A percentile compares a stretch with the other conserved stretches of the same genome.
phyloP scores from a whole-genome alignment of 495 filamentous ascomycete species.

The Podospora tetraspora region DNA sequence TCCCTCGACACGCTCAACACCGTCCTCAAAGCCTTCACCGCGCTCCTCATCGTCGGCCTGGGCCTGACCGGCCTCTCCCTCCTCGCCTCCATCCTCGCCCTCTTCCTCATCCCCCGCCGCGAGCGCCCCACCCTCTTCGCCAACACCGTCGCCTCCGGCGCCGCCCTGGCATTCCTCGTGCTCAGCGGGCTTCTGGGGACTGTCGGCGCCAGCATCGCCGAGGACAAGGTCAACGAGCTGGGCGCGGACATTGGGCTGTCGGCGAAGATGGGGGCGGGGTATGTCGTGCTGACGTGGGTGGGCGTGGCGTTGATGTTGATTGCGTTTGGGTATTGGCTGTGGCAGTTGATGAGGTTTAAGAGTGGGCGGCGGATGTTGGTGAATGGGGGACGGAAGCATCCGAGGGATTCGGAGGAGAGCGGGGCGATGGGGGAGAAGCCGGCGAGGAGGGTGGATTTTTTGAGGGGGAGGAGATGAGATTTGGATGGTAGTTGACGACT shows the following conservation, averaged over 20 bases:
- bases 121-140: slow-evolving; percentile 2
- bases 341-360: slow-evolving; percentile 3
- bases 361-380: slow-evolving; percentile 12
- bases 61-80: slow-evolving; percentile 53
- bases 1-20: slow-evolving; percentile 50
- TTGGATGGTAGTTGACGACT: not conserved
- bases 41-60: slow-evolving; percentile 60
- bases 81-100: slow-evolving; percentile 41
- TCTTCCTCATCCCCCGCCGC: slow-evolving; percentile 35
- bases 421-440: not conserved
- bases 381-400: not conserved
- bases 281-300: slow-evolving; percentile 53
- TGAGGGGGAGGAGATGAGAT: slow-evolving; percentile 8
- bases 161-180: slow-evolving; percentile 22
- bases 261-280: slow-evolving; percentile 28
- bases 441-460: not conserved
- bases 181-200: slow-evolving; percentile 23
- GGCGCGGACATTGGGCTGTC: slow-evolving; percentile 32
- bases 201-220: slow-evolving; percentile 28
- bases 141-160: slow-evolving; percentile 24
- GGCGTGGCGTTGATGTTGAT: slow-evolving; percentile 57
- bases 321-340: slow-evolving; percentile 53
- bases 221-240: slow-evolving; percentile 27
- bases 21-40: slow-evolving; percentile 50
- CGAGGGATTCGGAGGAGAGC: slow-evolving; percentile 16